Percentiles rank a stretch among this genome's conserved stretches.
Evolutionary conservation across 148 eudicot genomes (phyloP).

Genomic region (Beta vulgaris): DNA sequence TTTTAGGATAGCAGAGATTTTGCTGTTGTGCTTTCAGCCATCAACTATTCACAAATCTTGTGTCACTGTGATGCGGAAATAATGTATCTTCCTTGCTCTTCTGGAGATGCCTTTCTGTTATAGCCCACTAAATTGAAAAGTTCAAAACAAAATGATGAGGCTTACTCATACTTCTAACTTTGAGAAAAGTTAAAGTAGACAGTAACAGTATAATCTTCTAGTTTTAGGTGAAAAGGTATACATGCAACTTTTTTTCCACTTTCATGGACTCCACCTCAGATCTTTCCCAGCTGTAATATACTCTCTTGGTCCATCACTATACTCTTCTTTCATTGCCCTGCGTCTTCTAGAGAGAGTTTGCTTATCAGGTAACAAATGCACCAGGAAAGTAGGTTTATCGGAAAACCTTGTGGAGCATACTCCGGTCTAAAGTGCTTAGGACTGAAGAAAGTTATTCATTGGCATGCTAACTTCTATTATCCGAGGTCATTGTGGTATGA

Average conservation of each 20-base stretch:
- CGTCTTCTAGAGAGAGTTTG: not conserved
- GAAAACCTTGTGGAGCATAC: not conserved
- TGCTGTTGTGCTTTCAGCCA: not conserved
- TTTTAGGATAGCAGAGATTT: not conserved
- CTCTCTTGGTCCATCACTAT: not conserved
- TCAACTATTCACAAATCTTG: conserved; percentile 1
- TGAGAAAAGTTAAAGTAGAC: conserved; percentile 19
- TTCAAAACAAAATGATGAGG: conserved; percentile 18
- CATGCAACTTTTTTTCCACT: conserved; percentile 12
- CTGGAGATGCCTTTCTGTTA: conserved; percentile 12
- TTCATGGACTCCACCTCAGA: conserved; percentile 16
- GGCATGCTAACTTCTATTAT: not conserved
- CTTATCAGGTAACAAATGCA: not conserved
- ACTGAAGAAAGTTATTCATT: not conserved
- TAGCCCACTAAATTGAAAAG: conserved; percentile 22
- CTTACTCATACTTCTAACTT: conserved; percentile 23
- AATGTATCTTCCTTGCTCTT: not conserved
- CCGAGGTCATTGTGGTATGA: not conserved
- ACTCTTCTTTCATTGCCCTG: not conserved
- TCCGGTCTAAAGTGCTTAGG: not conserved
- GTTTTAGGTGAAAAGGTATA: conserved; percentile 12
- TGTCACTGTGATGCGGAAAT: not conserved
- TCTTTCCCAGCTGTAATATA: not conserved
- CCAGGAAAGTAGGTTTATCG: no score
- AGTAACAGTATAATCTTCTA: conserved; percentile 6